phyloP scores from a whole-genome alignment of 2,329 filamentous ascomycete genomes.

The Trichoderma asperellum region DNA sequence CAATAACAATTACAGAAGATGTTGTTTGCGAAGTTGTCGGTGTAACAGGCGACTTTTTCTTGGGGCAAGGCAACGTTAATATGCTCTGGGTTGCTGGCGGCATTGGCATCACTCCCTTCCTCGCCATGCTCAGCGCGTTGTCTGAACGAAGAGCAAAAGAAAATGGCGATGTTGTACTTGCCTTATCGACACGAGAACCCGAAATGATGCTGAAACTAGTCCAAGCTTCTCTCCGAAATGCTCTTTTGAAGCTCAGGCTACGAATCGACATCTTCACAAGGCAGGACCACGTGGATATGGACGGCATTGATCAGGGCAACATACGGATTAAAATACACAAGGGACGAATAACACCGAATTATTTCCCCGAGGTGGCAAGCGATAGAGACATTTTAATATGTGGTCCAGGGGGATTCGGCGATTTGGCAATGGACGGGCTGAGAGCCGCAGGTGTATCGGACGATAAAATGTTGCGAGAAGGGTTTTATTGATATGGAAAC shows the following conservation, averaged over 20 bases:
- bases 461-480: constrained; percentile 18
- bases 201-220: constrained; percentile 25
- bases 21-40: constrained; percentile 21
- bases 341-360: neutral
- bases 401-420: constrained; percentile 24
- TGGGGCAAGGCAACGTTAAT: constrained; percentile 6
- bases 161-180: constrained; percentile 19
- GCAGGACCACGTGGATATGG: constrained; percentile 9
- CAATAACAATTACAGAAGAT: constrained; percentile 7
- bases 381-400: constrained; percentile 24
- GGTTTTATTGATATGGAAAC: constrained; percentile 12
- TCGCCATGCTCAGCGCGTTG: constrained; percentile 27
- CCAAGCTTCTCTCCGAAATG: constrained; percentile 7
- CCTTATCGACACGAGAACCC: constrained; percentile 24
- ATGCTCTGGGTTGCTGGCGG: constrained; percentile 28
- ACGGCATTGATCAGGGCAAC: constrained; percentile 1
- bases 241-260: neutral
- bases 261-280: constrained; percentile 23
- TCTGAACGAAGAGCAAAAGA: constrained; percentile 13
- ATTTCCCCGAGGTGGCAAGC: constrained; percentile 14
- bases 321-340: constrained; percentile 8
- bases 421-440: constrained; percentile 20
- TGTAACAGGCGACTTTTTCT: constrained; percentile 26
- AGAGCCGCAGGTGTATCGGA: constrained; percentile 14
- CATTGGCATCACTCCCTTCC: constrained; percentile 28